Base-by-base conservation (phyloP, 2,329 filamentous ascomycete genomes). In the Aureobasidium sp. region DNA sequence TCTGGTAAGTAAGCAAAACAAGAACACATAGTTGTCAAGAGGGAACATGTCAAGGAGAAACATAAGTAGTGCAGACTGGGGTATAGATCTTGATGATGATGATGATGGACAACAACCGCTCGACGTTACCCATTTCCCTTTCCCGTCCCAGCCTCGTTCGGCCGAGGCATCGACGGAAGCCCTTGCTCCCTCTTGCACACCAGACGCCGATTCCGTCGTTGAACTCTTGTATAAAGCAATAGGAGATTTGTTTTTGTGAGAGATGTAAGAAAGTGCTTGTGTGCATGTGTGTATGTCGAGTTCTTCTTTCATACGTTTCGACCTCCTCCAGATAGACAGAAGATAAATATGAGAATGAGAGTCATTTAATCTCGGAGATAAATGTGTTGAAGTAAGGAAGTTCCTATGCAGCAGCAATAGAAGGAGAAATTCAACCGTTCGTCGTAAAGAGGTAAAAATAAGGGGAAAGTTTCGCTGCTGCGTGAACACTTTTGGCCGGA, bases 301-400 rank as follows among this genome's bases (percentile, higher is more conserved):
- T 39, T 32, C 10, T 55, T 41, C 29, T 39, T 57, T 57, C 53
- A 36, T 36, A 29, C 39, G 41, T 45, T 44, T 44, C 53, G 53
- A 57, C 29, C 41, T 34, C 29, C 53, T 30, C 53, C 29, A 42
- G 10, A 57, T 47, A 57, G 54, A 58, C 54, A 47, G 54, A 58
- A 58, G 30, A 47, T 29, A 39, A 39, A n/a, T 57, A 57, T 57
- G 30, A 47, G 9, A 58, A 42, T 39, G 54, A 58, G 42, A 48
- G 54, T 58, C 54, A n/a, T 58, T 37, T 48, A 32, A 21, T 58
- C 54, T 58, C 54, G 42, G 21, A 57, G 53, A 57, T 57, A 34
- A 58, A 39, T 29, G 30, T 58, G 54, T 39, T 58, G 42, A 39
- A 39, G 16, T 44, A 21, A 21, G 8, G 21, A n/a, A 21, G 8